phyloP scores from a whole-genome alignment of 2,329 filamentous ascomycete genomes.

The Xylariaceae sp. region DNA sequence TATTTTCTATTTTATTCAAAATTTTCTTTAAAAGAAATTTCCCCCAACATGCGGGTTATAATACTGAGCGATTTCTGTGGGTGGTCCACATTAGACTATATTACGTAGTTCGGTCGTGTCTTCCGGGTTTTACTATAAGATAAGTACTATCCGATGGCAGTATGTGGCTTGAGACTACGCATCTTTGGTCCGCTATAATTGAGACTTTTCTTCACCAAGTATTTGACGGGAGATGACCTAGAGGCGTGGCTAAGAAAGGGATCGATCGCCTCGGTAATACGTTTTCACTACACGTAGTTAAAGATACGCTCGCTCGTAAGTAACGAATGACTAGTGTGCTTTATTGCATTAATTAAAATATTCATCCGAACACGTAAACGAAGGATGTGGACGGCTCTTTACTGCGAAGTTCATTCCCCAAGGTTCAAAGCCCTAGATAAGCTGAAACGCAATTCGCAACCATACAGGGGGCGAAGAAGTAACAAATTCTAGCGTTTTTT shows the following conservation, averaged over 20 bases:
- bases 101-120: background rate
- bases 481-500: conserved; percentile 25
- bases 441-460: conserved; percentile 9
- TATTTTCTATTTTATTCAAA: background rate
- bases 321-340: conserved; percentile 28
- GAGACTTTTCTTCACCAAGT: background rate
- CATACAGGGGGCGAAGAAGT: conserved; percentile 22
- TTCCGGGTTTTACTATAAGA: too few relatives aligned
- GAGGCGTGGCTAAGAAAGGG: background rate
- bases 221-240: background rate
- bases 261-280: too few relatives aligned
- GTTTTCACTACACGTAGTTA: too few relatives aligned
- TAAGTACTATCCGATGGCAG: too few relatives aligned
- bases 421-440: conserved; percentile 11
- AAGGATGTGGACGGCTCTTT: conserved; percentile 20
- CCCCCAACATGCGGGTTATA: background rate
- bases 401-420: conserved; percentile 16
- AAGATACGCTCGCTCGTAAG: background rate
- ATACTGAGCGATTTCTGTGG: background rate
- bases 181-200: background rate
- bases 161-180: too few relatives aligned
- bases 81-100: background rate
- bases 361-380: conserved; percentile 21
- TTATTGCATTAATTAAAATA: conserved; percentile 25
- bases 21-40: background rate